Evolutionary conservation across 306 rosid genomes (phyloP).

Genomic region (Lathyrus sativus): DNA sequence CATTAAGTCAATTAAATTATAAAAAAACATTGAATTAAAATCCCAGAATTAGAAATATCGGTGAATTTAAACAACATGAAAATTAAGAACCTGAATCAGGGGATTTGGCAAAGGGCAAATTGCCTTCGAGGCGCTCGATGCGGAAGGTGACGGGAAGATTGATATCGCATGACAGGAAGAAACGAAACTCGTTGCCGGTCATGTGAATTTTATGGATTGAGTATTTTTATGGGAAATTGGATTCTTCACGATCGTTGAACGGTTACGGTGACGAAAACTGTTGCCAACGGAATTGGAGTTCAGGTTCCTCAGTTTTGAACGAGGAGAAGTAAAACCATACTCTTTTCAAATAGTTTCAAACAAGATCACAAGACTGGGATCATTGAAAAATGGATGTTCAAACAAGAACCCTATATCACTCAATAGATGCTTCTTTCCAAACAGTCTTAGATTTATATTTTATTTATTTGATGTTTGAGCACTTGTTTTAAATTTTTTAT

Average conservation of each 20-base stretch:
- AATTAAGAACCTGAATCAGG: slow-evolving; percentile 49
- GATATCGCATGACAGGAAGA: slow-evolving; percentile 96
- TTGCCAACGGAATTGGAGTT: slow-evolving; percentile 16
- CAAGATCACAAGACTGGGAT: too few species aligned
- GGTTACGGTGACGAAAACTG: background rate
- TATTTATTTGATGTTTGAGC: too few species aligned
- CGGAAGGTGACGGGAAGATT: slow-evolving; percentile 87
- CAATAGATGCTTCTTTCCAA: too few species aligned
- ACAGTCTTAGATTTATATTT: too few species aligned
- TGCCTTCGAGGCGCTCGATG: slow-evolving; percentile 78
- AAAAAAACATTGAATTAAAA: background rate
- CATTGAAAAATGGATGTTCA: too few species aligned
- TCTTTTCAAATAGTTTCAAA: too few species aligned
- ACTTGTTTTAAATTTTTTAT: too few species aligned
- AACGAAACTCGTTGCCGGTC: slow-evolving; percentile 90
- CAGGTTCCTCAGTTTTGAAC: too few species aligned
- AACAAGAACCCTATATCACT: too few species aligned
- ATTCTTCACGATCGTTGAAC: slow-evolving; percentile 15
- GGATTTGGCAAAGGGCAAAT: slow-evolving; percentile 55
- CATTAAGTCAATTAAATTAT: background rate
- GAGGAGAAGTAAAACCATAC: slow-evolving; percentile 24
- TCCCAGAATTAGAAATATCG: slow-evolving; percentile 31
- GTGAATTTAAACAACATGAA: background rate
- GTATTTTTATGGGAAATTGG: background rate
- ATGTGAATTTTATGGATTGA: slow-evolving; percentile 36